Evolutionary conservation across 148 eudicot genomes (phyloP), one percentile per base, ranked within the genome.

Genomic region (Rhododendron mucronatum): DNA sequence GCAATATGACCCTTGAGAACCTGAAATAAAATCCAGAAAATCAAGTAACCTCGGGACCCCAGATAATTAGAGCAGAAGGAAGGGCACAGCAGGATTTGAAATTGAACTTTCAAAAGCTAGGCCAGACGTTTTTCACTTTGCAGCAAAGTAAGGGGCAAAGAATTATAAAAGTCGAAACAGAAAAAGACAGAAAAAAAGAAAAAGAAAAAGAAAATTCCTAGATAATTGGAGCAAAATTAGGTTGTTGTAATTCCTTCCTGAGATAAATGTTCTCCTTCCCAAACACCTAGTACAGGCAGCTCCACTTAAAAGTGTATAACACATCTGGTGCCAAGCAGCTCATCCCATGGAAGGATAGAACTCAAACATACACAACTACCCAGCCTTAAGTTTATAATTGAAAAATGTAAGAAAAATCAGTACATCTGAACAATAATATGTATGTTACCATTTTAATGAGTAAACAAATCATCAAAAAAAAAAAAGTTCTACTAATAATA

Each of bases 1-100:
- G 93, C 91, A 86, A 97, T 93, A 84, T 97, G 99, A 69, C 99
- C 98, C 91, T 94, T 93, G 74, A 97, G 95, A 90, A 97, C 99
- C 99, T 97, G 92, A 92, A 61, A 90, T 26, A 85, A 51, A 81
- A 69, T 39, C 57, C 85, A 84, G 45, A 83, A 83, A 79, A 44
- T 65, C 16, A 83, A 85, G 2, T n/a, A 20, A 82, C 78, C 59
- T 74, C 26, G 26, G 14, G 21, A 33, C 23, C 28, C 14, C 41
- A 18, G 59, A 4, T 51, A 61, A 59, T 47, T 18, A 41, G 57
- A n/a, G 13, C 9, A 50, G 67, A 10, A 12, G 8, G 53, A 84
- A 6, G 14, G 50, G 77, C 12, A 8, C 6, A 3, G 26, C 14
- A n/a, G 8, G 5, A 59, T 61, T 61, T 53, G 37, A 50, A 73